Percentiles rank a stretch among this genome's conserved stretches.
phyloP scores from a whole-genome alignment of 768 basidiomycete genomes.

The Rubroboletus pulcherrimus region DNA sequence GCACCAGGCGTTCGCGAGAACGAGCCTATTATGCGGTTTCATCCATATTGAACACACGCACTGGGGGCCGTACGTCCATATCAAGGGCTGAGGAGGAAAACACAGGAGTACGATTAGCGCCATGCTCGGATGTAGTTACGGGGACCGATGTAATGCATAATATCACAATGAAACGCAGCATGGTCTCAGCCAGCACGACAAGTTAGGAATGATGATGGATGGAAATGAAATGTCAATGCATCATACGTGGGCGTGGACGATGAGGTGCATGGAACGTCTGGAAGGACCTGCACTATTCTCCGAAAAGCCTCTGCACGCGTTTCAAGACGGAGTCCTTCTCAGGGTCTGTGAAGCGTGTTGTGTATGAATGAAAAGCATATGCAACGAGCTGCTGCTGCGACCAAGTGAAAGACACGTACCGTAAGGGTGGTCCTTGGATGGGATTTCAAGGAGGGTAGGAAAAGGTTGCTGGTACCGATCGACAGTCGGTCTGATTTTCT shows the following conservation, averaged over 20 bases:
- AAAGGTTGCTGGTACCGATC: conserved; percentile 96
- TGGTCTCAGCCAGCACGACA: conserved; percentile 17
- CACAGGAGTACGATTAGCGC: conserved; percentile 9
- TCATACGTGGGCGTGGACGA: conserved; percentile 7
- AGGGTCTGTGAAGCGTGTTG: conserved; percentile 59
- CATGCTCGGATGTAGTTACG: conserved; percentile 14
- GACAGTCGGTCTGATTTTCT: conserved; percentile 92
- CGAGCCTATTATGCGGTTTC: conserved; percentile 69
- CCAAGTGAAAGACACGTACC: conserved; percentile 48
- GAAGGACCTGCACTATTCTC: conserved; percentile 55
- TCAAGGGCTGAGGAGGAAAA: conserved; percentile 9
- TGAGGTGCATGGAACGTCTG: conserved; percentile 13
- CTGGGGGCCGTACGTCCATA: conserved; percentile 7
- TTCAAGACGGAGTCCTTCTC: conserved; percentile 94
- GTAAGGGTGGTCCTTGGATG: conserved; percentile 97
- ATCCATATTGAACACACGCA: conserved; percentile 32
- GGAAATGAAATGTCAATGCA: conserved; percentile 4
- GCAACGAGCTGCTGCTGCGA: not conserved
- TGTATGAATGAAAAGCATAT: conserved; percentile 15
- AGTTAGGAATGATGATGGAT: conserved; percentile 6
- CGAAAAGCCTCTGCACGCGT: conserved; percentile 93
- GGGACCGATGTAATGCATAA: conserved; percentile 24
- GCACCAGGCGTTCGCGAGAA: conserved; percentile 63
- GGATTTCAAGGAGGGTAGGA: conserved; percentile 95
- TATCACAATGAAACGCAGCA: conserved; percentile 21